These are phyloP conservation scores for Saccharomyces eubayanus DNA, from an alignment of 805 yeast species.

Conservation along the genomic window DNA sequence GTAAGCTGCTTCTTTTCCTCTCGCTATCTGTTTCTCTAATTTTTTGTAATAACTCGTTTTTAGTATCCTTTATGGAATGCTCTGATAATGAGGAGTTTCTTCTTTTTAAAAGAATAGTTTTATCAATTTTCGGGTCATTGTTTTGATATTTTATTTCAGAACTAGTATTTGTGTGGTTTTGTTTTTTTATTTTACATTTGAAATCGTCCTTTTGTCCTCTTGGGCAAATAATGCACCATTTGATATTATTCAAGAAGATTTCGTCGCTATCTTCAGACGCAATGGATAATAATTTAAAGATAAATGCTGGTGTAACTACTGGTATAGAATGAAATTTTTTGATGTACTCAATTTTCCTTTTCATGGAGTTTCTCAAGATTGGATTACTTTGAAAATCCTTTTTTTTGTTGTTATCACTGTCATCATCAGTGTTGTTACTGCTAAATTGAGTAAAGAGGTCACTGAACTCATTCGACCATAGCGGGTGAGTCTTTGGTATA, in stretches of 20 bases:
- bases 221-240: conserved; percentile 31
- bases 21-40: background rate
- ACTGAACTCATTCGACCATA: conserved; percentile 27
- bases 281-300: conserved; percentile 15
- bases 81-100: background rate
- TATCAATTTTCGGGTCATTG: background rate
- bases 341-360: conserved; percentile 27
- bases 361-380: conserved; percentile 28
- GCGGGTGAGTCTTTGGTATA: conserved; percentile 18
- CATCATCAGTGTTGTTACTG: background rate
- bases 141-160: conserved; percentile 1
- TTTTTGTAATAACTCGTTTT: conserved; percentile 1
- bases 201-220: conserved; percentile 21
- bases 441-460: conserved; percentile 15
- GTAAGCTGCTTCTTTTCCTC: background rate
- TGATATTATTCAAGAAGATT: conserved; percentile 20
- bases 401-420: conserved; percentile 5
- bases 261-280: conserved; percentile 1
- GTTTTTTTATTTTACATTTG: conserved; percentile 11
- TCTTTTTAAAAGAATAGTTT: background rate
- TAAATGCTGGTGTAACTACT: conserved; percentile 26
- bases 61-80: conserved; percentile 2
- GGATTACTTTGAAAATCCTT: conserved; percentile 8
- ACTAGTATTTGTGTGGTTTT: background rate
- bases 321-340: conserved; percentile 26